A percentile compares a stretch with the other conserved stretches of the same genome.
phyloP scores from a whole-genome alignment of 2,329 filamentous ascomycete species.

The Aspergillus sp. region DNA sequence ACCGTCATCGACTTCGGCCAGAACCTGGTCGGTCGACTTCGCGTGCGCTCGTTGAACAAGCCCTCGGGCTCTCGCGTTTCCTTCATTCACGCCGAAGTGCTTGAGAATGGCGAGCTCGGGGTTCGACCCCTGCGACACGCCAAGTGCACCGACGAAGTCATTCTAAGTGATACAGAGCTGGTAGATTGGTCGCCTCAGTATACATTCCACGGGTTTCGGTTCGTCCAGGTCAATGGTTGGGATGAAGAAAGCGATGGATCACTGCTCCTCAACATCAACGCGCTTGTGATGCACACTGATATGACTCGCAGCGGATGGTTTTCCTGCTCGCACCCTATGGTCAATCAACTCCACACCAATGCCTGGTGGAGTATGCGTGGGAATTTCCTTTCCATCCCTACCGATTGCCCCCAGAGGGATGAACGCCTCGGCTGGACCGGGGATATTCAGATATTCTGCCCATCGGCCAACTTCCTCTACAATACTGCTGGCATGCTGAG shows the following conservation, averaged over 20 bases:
- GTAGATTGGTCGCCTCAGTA: too few species aligned
- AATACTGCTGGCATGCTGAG: slow-evolving; percentile 54
- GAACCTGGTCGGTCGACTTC: too few species aligned
- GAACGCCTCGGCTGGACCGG: slow-evolving; percentile 59
- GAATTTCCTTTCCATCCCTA: slow-evolving; percentile 36
- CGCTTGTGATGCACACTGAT: slow-evolving; percentile 54
- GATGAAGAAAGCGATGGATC: too few species aligned
- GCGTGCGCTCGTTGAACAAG: too few species aligned
- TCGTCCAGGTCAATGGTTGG: too few species aligned
- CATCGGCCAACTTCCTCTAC: slow-evolving; percentile 55
- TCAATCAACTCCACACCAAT: slow-evolving; percentile 60
- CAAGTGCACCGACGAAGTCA: slow-evolving; percentile 45
- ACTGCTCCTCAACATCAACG: slow-evolving; percentile 28
- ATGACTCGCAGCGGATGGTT: slow-evolving; percentile 55
- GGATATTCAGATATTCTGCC: slow-evolving; percentile 44
- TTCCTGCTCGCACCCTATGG: slow-evolving; percentile 51
- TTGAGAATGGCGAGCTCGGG: slow-evolving; percentile 51
- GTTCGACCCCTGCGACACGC: slow-evolving; percentile 49
- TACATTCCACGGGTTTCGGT: too few species aligned
- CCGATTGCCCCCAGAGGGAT: slow-evolving; percentile 36
- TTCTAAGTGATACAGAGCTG: slow-evolving; percentile 11
- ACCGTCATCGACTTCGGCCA: too few species aligned
- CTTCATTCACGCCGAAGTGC: slow-evolving; percentile 33
- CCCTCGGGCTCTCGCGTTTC: too few species aligned
- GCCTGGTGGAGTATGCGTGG: slow-evolving; percentile 59